Base-by-base conservation (phyloP, 169 alveolate genomes). In the Cryptosporidium viatorum region DNA sequence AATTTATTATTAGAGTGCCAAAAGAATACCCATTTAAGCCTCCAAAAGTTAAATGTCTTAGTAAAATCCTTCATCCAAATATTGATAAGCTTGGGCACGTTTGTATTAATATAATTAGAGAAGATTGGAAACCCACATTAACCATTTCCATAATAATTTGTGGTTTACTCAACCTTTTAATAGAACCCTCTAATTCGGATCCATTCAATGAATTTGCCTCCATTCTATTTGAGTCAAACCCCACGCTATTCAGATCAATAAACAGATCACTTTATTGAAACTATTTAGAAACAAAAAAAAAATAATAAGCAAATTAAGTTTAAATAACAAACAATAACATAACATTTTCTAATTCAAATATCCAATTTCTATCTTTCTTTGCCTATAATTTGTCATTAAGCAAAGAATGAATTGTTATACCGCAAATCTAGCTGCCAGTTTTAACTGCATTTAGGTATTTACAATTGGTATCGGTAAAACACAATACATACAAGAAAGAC, bases 71-170 rank as follows among this genome's bases (percentile, higher is more conserved):
- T 75, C 99, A 97, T 75, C 99, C 99, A 26, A 97, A 97, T 92
- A 97, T 97, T 59, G 98, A 97, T 92, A 91, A 92, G 48, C 91
- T 94, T 86, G 99, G 98, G 26, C 95, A 97, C 73, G 98, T 97
- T 23, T 97, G 99, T 84, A 86, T 97, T 52, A 97, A 96, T 85
- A 95, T 96, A 51, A 75, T 97, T 70, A 91, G 98, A 91, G 98
- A 95, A 35, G 99, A 96, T 86, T 97, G 99, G 98, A 96, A 94
- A 85, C 98, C 98, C 14, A 97, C 95, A 62, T 94, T 95, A 51
- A 93, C 96, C 35, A 93, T 96, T 45, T 94, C 94, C n/a, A 91
- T 96, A 31, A 96, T 96, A 50, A 95, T 97, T 62, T 92, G 94
- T 71, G 98, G 98, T 29, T 93, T 95, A 18, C 85, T 93, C 62